Base-by-base conservation (phyloP, 2,329 filamentous ascomycete species). In the Nigrospora oryzae region DNA sequence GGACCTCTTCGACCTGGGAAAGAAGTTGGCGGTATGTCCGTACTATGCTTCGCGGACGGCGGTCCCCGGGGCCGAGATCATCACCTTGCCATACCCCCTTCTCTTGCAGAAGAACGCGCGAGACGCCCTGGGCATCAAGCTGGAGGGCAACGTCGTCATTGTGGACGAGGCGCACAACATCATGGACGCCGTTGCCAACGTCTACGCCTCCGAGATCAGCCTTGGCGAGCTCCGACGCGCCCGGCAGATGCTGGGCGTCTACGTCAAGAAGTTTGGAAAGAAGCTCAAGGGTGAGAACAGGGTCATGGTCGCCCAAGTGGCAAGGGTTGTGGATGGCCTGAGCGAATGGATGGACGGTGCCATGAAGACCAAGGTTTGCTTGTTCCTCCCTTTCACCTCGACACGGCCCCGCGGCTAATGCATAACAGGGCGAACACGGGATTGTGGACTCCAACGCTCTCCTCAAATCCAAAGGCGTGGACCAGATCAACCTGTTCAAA, bases 151-250 rank as follows among this genome's bases (percentile, higher is more conserved):
- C 57, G 74, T 98, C 0, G 82, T 98, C n/a, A 86, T 98, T 23
- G 87, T 98, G 40, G 93, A 98, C 54, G 93, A 98, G 68, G 93
- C 93, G 0, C 93, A 98, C 61, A 98, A 98, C 58, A 78, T 98
- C 43, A 95, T 96, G 84, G 90, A 96, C 61, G 89, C 91, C 0
- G 88, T 98, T 38, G 79, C 88, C 14, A 84, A 83, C 38, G 93
- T 95, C 32, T 83, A 96, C 60, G 90, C 90, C 0, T 80, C 88
- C 0, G 80, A 86, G 33, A 75, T 97, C 16, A 79, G 79, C 3
- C 68, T 95, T 4, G 69, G 69, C 23, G 89, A 96, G 50, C 69
- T 97, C 15, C 79, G 79, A 41, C 75, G 77, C 47, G 87, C 85
- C 3, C 77, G 87, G 43, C 74, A 75, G 40, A 89, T 95, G 65